Evolutionary conservation across 306 rosid genomes (phyloP).

Genomic region (Gastrolobium villosum): DNA sequence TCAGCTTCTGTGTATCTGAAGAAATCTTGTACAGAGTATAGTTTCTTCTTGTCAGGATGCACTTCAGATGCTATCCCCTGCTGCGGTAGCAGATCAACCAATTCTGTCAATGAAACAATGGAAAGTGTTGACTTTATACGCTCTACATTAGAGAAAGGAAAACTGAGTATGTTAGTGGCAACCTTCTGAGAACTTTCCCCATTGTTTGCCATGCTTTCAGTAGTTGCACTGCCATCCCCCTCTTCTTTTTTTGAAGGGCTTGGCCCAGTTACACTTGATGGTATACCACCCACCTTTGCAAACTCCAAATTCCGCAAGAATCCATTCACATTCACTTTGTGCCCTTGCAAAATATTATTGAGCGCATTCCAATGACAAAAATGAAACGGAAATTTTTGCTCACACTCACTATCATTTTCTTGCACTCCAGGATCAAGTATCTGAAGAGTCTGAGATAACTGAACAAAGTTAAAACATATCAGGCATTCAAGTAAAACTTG

Average conservation of each 20-base stretch:
- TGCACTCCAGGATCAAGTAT: conserved; percentile 64
- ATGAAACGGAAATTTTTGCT: conserved; percentile 40
- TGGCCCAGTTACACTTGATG: conserved; percentile 74
- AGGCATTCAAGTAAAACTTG: conserved; percentile 74
- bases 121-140: conserved; percentile 93
- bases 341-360: conserved; percentile 70
- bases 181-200: conserved; percentile 80
- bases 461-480: conserved; percentile 80
- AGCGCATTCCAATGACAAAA: conserved; percentile 69
- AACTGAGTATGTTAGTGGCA: conserved; percentile 81
- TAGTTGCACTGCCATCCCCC: conserved; percentile 59
- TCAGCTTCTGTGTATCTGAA: conserved; percentile 98
- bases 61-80: conserved; percentile 81
- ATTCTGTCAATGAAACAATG: conserved; percentile 86
- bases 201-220: conserved; percentile 65
- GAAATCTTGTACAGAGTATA: conserved; percentile 94
- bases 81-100: conserved; percentile 91
- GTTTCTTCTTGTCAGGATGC: conserved; percentile 96
- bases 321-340: conserved; percentile 74
- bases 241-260: conserved; percentile 69
- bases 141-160: conserved; percentile 95
- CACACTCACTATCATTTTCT: conserved; percentile 50
- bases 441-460: conserved; percentile 70
- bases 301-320: conserved; percentile 88
- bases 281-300: conserved; percentile 94